These are phyloP conservation scores for Talaromyces piceae DNA, from an alignment of 2,329 filamentous ascomycete genomes.

Conservation along the genomic window DNA sequence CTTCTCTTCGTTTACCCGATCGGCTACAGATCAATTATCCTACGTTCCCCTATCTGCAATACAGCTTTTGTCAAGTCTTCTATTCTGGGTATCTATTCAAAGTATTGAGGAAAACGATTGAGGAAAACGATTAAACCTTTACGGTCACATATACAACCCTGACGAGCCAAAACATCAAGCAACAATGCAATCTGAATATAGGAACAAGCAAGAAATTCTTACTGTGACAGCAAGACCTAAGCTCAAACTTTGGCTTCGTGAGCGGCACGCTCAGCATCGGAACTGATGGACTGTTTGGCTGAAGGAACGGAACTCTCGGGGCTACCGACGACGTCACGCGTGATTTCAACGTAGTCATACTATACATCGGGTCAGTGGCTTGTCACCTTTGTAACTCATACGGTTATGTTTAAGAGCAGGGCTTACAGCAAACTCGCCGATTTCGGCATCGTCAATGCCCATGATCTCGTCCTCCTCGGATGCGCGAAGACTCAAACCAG, in stretches of 20 bases:
- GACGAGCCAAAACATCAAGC: background rate
- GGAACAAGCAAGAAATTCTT: background rate
- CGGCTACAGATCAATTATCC: too few species aligned
- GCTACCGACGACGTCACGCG: slow-evolving; percentile 56
- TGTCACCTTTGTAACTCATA: too few species aligned
- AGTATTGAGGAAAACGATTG: background rate
- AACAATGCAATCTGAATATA: slow-evolving; percentile 4
- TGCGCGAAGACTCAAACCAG: slow-evolving; percentile 66
- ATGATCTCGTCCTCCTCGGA: slow-evolving; percentile 71
- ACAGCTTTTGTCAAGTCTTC: background rate
- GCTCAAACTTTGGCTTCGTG: slow-evolving; percentile 14
- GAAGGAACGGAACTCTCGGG: slow-evolving; percentile 17
- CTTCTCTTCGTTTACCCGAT: too few species aligned
- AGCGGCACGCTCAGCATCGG: slow-evolving; percentile 2
- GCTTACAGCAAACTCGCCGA: slow-evolving; percentile 79
- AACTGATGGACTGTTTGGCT: slow-evolving; percentile 12
- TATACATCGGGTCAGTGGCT: slow-evolving; percentile 18
- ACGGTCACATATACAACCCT: background rate
- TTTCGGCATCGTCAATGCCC: slow-evolving; percentile 82
- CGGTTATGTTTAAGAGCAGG: background rate
- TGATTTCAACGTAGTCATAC: slow-evolving; percentile 87
- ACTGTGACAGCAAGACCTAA: background rate
- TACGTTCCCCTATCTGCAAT: too few species aligned
- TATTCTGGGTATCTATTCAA: slow-evolving; percentile 4
- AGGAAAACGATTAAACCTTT: background rate